These are phyloP conservation scores for Apiospora sp. DNA, from an alignment of 2,329 filamentous ascomycete genomes.

Conservation along the genomic window DNA sequence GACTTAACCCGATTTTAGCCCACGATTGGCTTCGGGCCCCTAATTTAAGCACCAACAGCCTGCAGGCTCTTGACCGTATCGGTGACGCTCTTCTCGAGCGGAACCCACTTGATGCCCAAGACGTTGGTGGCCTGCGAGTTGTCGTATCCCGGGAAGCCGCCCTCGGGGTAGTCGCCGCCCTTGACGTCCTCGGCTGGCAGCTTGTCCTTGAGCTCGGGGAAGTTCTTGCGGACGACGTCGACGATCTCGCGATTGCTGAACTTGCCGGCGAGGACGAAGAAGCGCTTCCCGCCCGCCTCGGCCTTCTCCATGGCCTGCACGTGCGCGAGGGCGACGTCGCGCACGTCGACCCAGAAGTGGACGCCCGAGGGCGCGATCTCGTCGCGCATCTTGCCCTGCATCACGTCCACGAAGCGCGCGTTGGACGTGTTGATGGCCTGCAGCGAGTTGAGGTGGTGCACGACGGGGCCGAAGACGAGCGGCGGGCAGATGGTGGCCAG, in stretches of 20 bases:
- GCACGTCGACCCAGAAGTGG: slow-evolving; percentile 62
- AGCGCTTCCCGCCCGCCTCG: slow-evolving; percentile 57
- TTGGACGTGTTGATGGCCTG: slow-evolving; percentile 62
- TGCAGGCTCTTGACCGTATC: slow-evolving; percentile 73
- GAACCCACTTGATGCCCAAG: slow-evolving; percentile 68
- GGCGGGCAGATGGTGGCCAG: slow-evolving; percentile 63
- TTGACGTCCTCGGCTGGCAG: slow-evolving; percentile 54
- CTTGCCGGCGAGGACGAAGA: slow-evolving; percentile 57
- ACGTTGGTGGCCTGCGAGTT: slow-evolving; percentile 66
- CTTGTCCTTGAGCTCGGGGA: slow-evolving; percentile 57
- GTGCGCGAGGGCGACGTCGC: slow-evolving; percentile 63
- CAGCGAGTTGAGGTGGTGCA: slow-evolving; percentile 54
- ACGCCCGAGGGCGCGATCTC: slow-evolving; percentile 52
- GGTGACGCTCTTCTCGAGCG: slow-evolving; percentile 66
- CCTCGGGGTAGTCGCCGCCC: slow-evolving; percentile 52
- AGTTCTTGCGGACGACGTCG: slow-evolving; percentile 52
- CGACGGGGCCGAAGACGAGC: slow-evolving; percentile 62
- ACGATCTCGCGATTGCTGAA: slow-evolving; percentile 57
- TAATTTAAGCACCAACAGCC: slow-evolving; percentile 43
- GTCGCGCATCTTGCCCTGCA: slow-evolving; percentile 58
- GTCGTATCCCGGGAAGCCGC: slow-evolving; percentile 60
- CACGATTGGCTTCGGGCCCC: background rate
- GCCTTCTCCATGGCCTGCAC: slow-evolving; percentile 58
- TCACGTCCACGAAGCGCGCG: slow-evolving; percentile 56
- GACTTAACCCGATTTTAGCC: background rate